Conservation (phyloP, 139 green algal species). For the Chlorella ohadii region DNA sequence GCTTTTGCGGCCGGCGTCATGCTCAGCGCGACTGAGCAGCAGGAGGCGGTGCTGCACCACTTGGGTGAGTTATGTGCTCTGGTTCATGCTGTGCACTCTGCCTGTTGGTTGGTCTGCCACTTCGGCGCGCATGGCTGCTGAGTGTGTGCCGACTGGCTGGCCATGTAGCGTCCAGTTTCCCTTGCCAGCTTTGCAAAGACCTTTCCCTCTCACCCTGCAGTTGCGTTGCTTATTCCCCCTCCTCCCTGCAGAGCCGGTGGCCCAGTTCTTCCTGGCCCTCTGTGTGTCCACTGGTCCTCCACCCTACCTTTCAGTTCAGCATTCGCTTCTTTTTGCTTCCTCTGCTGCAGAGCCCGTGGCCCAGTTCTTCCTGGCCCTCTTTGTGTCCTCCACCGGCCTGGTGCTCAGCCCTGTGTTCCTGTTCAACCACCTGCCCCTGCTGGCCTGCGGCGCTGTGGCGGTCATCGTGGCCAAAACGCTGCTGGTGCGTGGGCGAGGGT, state of each 20-base stretch:
- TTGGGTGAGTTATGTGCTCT: constrained; percentile 34
- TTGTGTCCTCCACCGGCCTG: constrained; percentile 94
- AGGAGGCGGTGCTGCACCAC: constrained; percentile 67
- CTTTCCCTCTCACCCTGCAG: no score
- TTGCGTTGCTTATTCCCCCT: no score
- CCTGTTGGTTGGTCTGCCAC: no score
- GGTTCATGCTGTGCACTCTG: background rate
- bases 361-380: constrained; percentile 92
- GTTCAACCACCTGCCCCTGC: constrained; percentile 80
- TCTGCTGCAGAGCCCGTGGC: constrained; percentile 55
- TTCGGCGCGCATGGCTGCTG: background rate
- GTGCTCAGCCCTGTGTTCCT: constrained; percentile 88
- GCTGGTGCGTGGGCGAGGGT: constrained; percentile 59
- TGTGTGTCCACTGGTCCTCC: constrained; percentile 93
- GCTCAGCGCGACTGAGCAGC: constrained; percentile 68
- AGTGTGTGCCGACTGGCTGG: no score
- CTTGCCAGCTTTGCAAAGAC: no score
- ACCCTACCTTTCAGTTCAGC: constrained; percentile 84
- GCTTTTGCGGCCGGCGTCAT: constrained; percentile 92
- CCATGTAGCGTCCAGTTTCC: no score
- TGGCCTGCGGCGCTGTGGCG: constrained; percentile 69
- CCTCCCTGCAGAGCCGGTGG: constrained; percentile 55
- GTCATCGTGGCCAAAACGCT: constrained; percentile 84
- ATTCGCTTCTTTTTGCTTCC: no score
- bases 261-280: constrained; percentile 89